These are phyloP conservation scores for Coemansia sp. DNA, from an alignment of 192 early-diverging fungal genomes.

Conservation along the genomic window DNA sequence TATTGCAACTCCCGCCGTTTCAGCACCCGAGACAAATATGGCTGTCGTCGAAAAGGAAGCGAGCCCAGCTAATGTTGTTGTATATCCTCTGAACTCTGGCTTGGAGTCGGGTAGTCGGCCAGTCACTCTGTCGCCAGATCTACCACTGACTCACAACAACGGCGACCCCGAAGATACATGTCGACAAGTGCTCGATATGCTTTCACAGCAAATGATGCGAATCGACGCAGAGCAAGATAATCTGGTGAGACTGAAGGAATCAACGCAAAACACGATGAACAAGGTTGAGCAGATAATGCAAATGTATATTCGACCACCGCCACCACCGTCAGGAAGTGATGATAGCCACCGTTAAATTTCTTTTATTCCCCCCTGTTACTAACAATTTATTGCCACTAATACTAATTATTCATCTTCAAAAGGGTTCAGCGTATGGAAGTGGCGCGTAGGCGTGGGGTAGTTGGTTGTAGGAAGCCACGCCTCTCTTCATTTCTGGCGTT, in stretches of 20 bases:
- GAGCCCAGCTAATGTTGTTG: too few relatives aligned
- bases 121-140: not conserved
- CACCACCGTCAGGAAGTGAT: not conserved
- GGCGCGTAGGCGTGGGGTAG: not conserved
- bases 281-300: constrained; percentile 42
- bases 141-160: not conserved
- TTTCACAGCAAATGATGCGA: constrained; percentile 26
- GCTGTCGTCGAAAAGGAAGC: too few relatives aligned
- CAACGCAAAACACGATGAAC: constrained; percentile 32
- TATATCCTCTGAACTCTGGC: not conserved
- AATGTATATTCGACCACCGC: constrained; percentile 15
- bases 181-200: constrained; percentile 40
- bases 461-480: not conserved
- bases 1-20: not conserved
- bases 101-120: not conserved
- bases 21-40: not conserved
- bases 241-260: constrained; percentile 26
- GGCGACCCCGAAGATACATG: constrained; percentile 34
- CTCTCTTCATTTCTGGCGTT: not conserved
- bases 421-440: constrained; percentile 15
- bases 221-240: constrained; percentile 49
- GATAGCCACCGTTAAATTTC: not conserved
- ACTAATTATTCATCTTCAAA: not conserved
- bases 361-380: not conserved
- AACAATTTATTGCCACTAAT: too few relatives aligned